These are phyloP conservation scores for Beauveria sp. DNA, from an alignment of 2,329 filamentous ascomycete genomes.

Conservation along the genomic window DNA sequence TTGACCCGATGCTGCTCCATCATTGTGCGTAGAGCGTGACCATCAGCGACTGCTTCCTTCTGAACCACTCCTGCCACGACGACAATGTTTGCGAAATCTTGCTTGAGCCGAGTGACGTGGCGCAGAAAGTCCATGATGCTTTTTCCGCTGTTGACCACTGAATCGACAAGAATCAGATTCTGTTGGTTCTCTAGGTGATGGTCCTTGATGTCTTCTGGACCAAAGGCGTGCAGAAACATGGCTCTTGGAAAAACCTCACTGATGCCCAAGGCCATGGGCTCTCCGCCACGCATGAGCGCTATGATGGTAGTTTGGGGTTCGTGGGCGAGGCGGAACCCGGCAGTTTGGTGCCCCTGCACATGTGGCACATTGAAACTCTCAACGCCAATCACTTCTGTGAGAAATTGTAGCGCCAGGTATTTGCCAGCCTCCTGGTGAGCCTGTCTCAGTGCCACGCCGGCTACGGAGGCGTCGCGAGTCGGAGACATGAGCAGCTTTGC, in stretches of 20 bases:
- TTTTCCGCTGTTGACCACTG: slow-evolving; percentile 51
- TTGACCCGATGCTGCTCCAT: slow-evolving; percentile 19
- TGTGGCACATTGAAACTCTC: slow-evolving; percentile 42
- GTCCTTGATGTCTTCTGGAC: slow-evolving; percentile 31
- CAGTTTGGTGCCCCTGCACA: slow-evolving; percentile 39
- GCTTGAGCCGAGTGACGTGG: slow-evolving; percentile 32
- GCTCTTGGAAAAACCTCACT: slow-evolving; percentile 44
- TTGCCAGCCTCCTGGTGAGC: slow-evolving; percentile 42
- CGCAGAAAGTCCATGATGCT: slow-evolving; percentile 41
- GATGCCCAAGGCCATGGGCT: slow-evolving; percentile 53
- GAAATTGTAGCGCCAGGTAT: slow-evolving; percentile 44
- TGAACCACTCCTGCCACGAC: slow-evolving; percentile 51
- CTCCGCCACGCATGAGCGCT: slow-evolving; percentile 55
- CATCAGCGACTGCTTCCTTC: slow-evolving; percentile 18
- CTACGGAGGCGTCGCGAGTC: slow-evolving; percentile 40
- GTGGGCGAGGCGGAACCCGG: slow-evolving; percentile 37
- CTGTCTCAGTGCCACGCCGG: slow-evolving; percentile 38
- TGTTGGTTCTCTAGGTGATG: slow-evolving; percentile 31
- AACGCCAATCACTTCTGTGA: slow-evolving; percentile 40
- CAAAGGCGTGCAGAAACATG: slow-evolving; percentile 40
- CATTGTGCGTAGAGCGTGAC: slow-evolving; percentile 13
- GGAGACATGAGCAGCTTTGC: slow-evolving; percentile 45
- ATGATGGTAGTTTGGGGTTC: slow-evolving; percentile 47
- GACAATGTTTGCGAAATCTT: slow-evolving; percentile 37
- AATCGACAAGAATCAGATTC: slow-evolving; percentile 50